Base-by-base conservation (phyloP, 139 green algal genomes). In the Tetraselmis striata region DNA sequence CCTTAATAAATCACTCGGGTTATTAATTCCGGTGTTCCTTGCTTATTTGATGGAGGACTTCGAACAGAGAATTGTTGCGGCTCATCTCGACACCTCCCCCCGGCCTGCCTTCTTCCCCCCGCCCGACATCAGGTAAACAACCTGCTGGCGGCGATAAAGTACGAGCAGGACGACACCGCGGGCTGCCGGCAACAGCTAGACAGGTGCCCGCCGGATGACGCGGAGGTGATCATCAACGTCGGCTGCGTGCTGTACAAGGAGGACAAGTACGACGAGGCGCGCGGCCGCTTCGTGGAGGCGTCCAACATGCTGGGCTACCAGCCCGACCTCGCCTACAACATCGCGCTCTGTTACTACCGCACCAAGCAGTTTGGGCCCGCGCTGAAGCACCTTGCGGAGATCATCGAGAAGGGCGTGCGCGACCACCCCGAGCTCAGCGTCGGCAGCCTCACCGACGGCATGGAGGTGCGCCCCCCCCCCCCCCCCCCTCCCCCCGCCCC, bases 391-490 rank as follows among this genome's bases (percentile, higher is more conserved):
- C 76, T 97, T 27, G 89, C 92, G 25, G 91, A 94, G 81, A 95
- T 98, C 83, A 94, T 98, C 75, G 93, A 98, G 87, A 78, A 85
- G 31, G 93, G 93, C 18, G 89, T 95, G 28, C 78, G 90, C 77
- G 91, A 95, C 79, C 93, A 98, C 83, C 94, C 94, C 23, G 94
- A 98, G 84, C 91, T 98, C 2, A 91, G 90, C 77, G 89, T 98
- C 0, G 93, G 93, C 83, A 94, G 87, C 85, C 87, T 91, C 80
- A 91, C 88, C 25, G 90, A 97, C 29, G 88, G 90, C 30, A 85
- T 93, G 84, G 91, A 93, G 76, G 87, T 88, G 59, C n/a, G n/a
- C n/a, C n/a, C n/a, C n/a, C n/a, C n/a, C n/a, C n/a, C n/a, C n/a
- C n/a, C n/a, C n/a, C n/a, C n/a, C n/a, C n/a, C n/a, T n/a, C n/a